phyloP scores from a whole-genome alignment of 2,329 filamentous ascomycete genomes.

The Pseudogymnoascus pannorum region DNA sequence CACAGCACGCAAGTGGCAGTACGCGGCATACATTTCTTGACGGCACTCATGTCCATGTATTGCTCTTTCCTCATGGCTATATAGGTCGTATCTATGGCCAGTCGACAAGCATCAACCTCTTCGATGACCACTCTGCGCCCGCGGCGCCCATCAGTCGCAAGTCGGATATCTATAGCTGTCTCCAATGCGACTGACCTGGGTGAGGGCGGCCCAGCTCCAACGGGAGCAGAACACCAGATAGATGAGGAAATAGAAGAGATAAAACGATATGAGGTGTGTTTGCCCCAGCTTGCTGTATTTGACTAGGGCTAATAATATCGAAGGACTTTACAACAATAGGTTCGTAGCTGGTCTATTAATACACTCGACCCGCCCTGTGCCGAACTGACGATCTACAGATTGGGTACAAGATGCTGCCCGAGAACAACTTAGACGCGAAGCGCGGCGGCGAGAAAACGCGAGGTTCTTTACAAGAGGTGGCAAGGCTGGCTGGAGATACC shows the following conservation, averaged over 20 bases:
- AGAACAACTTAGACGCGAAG: slow-evolving; percentile 75
- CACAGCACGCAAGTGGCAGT: not conserved
- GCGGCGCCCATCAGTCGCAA: slow-evolving; percentile 1
- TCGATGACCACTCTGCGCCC: slow-evolving; percentile 1
- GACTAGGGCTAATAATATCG: slow-evolving; percentile 13
- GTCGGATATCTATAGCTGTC: slow-evolving; percentile 3
- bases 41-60: not conserved
- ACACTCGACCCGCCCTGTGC: slow-evolving; percentile 17
- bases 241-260: slow-evolving; percentile 96
- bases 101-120: slow-evolving; percentile 5
- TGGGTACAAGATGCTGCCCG: slow-evolving; percentile 97
- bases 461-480: slow-evolving; percentile 63
- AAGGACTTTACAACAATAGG: slow-evolving; percentile 92
- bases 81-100: slow-evolving; percentile 5
- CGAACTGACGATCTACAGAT: slow-evolving; percentile 49
- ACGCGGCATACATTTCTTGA: slow-evolving; percentile 5
- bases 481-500: slow-evolving; percentile 68
- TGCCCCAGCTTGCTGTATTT: slow-evolving; percentile 9
- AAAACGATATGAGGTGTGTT: slow-evolving; percentile 77
- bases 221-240: slow-evolving; percentile 59
- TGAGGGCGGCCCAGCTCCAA: slow-evolving; percentile 43
- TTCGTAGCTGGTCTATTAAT: slow-evolving; percentile 28
- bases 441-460: slow-evolving; percentile 63
- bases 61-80: slow-evolving; percentile 3
- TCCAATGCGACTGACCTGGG: slow-evolving; percentile 43